These are phyloP conservation scores for Cutaneotrichosporon spelunceum DNA, from an alignment of 1,284 basidiomycete genomes.

Conservation along the genomic window DNA sequence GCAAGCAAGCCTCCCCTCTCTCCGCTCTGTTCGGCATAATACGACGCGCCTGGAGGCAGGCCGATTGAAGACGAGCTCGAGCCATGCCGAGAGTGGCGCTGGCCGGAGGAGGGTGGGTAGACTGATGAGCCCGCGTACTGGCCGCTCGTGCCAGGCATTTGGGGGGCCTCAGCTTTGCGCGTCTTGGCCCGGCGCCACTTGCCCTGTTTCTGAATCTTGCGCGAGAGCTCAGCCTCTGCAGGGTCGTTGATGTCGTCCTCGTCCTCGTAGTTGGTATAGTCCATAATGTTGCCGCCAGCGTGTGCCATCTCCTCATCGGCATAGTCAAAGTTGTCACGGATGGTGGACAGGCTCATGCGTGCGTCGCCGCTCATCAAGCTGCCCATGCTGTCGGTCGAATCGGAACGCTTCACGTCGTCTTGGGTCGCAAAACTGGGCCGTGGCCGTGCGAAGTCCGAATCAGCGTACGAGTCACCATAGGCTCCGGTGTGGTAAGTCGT, in stretches of 20 bases:
- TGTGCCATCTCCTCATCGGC: constrained; percentile 19
- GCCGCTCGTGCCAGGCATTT: not conserved
- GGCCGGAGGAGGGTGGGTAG: constrained; percentile 5
- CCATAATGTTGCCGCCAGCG: constrained; percentile 47
- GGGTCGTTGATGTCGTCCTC: constrained; percentile 70
- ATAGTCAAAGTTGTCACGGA: constrained; percentile 55
- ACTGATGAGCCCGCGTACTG: not conserved
- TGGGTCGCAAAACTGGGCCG: constrained; percentile 51
- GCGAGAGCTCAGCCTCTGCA: constrained; percentile 63
- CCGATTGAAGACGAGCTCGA: not conserved
- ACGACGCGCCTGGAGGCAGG: not conserved
- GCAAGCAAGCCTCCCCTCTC: not conserved
- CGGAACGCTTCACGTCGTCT: constrained; percentile 28
- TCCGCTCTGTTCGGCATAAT: not conserved
- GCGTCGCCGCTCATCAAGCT: constrained; percentile 13
- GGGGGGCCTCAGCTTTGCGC: constrained; percentile 30
- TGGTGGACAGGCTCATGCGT: constrained; percentile 30
- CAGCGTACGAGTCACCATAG: constrained; percentile 5
- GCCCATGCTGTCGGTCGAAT: constrained; percentile 46
- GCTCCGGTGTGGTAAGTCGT: constrained; percentile 2
- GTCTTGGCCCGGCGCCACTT: constrained; percentile 62
- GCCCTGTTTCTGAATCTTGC: constrained; percentile 65
- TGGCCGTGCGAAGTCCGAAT: constrained; percentile 46
- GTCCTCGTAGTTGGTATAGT: constrained; percentile 77
- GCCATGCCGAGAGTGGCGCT: not conserved